These are phyloP conservation scores for Globisporangium cederbergense DNA, from an alignment of 352 stramenopile genomes.

Conservation along the genomic window DNA sequence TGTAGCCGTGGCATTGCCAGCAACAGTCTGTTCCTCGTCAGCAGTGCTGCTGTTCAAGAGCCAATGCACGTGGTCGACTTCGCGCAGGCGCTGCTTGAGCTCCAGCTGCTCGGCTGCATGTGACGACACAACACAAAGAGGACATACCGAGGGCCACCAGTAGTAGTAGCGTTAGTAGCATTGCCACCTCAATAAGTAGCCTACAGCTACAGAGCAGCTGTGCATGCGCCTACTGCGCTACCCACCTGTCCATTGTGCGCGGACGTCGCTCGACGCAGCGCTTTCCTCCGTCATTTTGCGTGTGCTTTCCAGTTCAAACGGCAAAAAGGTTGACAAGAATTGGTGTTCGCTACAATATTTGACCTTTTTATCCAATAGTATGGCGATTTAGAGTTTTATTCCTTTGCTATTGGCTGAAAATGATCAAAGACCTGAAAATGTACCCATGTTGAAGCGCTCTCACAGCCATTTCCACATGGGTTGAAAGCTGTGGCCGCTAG, in stretches of 20 bases:
- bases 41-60: constrained; percentile 12
- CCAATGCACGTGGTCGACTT: constrained; percentile 47
- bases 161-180: not conserved
- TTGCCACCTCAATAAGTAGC: not conserved
- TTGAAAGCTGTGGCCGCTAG: not conserved
- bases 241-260: constrained; percentile 16
- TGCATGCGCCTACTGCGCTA: not conserved
- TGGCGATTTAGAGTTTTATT: not conserved
- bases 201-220: not conserved
- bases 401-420: not conserved
- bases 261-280: not conserved
- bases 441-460: not conserved
- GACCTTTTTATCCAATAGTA: not conserved
- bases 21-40: not conserved
- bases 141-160: not conserved
- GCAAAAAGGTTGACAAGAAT: no score
- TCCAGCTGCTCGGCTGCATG: constrained; percentile 43
- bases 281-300: not conserved
- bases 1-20: not conserved
- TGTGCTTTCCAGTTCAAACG: no score
- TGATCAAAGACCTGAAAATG: not conserved
- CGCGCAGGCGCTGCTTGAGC: constrained; percentile 51
- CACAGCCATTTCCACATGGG: not conserved
- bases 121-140: not conserved
- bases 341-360: no score